These are phyloP conservation scores for Phytopythium delawarense DNA, from an alignment of 352 stramenopile genomes.

Conservation along the genomic window DNA sequence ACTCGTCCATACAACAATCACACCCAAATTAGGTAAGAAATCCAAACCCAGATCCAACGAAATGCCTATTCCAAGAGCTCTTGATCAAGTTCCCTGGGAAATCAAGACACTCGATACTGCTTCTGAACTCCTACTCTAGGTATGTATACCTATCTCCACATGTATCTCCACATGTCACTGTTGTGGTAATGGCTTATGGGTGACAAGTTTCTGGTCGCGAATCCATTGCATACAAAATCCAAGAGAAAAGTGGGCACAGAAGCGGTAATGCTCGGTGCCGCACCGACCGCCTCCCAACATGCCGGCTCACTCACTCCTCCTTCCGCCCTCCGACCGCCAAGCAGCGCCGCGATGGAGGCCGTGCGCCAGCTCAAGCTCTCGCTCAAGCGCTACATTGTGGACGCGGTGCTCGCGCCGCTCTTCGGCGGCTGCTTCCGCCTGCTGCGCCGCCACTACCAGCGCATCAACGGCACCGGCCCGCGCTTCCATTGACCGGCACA, in stretches of 20 bases:
- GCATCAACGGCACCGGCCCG: slow-evolving; percentile 8
- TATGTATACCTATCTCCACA: neutral
- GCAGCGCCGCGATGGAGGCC: neutral
- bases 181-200: neutral
- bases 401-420: slow-evolving; percentile 9
- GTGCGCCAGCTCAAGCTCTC: slow-evolving; percentile 8
- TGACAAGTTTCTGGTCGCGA: neutral
- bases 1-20: too few relatives aligned
- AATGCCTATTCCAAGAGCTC: too few relatives aligned
- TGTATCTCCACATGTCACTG: neutral
- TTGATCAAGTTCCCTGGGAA: too few relatives aligned
- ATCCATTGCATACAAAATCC: neutral
- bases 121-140: neutral
- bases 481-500: neutral
- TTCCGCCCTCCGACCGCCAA: neutral
- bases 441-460: slow-evolving; percentile 10
- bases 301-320: too few relatives aligned
- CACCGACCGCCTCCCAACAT: too few relatives aligned
- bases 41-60: neutral
- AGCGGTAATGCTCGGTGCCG: too few relatives aligned
- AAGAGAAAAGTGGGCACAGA: neutral
- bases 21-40: too few relatives aligned
- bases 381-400: slow-evolving; percentile 9
- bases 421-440: slow-evolving; percentile 7
- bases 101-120: too few relatives aligned